A percentile compares a stretch with the other conserved stretches of the same genome.
Evolutionary conservation across 2,329 filamentous ascomycete genomes (phyloP).

Genomic region (Cladophialophora exuberans): DNA sequence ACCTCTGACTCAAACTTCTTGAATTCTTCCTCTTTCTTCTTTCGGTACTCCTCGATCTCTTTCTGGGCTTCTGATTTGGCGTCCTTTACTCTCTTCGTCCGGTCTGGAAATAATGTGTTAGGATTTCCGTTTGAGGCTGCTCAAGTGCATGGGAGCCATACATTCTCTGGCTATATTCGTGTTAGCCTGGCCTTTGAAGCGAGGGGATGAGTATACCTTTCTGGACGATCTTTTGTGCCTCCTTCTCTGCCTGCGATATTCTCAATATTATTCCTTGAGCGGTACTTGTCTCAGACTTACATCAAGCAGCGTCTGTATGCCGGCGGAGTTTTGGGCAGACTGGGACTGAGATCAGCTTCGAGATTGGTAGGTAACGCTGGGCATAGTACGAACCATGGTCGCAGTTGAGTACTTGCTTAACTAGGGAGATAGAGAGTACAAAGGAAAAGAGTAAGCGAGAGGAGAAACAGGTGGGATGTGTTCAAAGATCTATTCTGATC

Average conservation of each 20-base stretch:
- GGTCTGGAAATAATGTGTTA: constrained; percentile 61
- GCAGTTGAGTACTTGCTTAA: not conserved
- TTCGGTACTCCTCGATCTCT: constrained; percentile 91
- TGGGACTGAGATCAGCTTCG: constrained; percentile 50
- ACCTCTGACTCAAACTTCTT: constrained; percentile 89
- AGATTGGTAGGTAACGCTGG: not conserved
- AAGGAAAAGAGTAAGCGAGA: not conserved
- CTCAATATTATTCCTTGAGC: constrained; percentile 22
- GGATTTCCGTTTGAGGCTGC: constrained; percentile 2
- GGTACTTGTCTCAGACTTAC: constrained; percentile 58
- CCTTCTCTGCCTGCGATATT: constrained; percentile 78
- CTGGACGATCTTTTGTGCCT: constrained; percentile 98
- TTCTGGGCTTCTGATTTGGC: constrained; percentile 95
- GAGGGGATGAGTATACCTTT: constrained; percentile 64
- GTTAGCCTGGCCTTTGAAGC: constrained; percentile 36
- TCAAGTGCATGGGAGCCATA: constrained; percentile 48
- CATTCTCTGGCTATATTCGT: constrained; percentile 76
- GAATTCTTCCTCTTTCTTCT: constrained; percentile 90
- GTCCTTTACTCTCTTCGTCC: constrained; percentile 96
- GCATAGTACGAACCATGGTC: constrained; percentile 33
- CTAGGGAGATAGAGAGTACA: not conserved
- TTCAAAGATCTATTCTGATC: not conserved
- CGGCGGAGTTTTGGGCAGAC: constrained; percentile 97
- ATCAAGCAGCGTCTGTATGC: constrained; percentile 98
- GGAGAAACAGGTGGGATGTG: not conserved